Evolutionary conservation across 148 eudicot species (phyloP), one percentile per base, ranked within the genome.

Genomic region (Dysphania ambrosioides): DNA sequence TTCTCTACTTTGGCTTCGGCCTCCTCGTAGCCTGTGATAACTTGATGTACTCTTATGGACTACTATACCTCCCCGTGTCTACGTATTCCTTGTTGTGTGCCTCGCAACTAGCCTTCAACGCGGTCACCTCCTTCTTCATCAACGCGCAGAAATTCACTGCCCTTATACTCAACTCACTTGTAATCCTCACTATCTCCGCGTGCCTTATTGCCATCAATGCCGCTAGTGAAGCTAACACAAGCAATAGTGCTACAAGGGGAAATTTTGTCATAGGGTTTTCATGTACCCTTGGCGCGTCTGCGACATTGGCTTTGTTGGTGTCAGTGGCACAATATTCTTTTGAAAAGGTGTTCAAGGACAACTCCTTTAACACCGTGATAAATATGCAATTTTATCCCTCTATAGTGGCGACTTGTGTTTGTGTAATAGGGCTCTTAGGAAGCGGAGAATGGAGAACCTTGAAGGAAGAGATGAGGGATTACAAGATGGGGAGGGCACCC

Each of bases 31-130:
- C 84, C 0, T 85, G 82, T 0, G 82, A 79, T 36, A 76, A 83
- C 70, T 11, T 85, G 60, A 77, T 87, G 81, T 85, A 81, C 78
- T 75, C 88, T 6, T 77, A 79, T 44, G 86, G 88, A 31, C 77
- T 83, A 18, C 66, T 83, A 1, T 87, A 85, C 71, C 75, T 87
- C 35, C 88, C 88, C 0, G 87, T 87, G 62, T 87, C 90, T 10
- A 87, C 90, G 2, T 85, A 83, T 69, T 82, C 87, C 18, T 83
- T 87, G 73, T 66, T 85, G 10, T 80, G 86, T 41, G 85, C 88
- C 15, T 74, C 86, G 6, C 90, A 87, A 42, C 66, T 87, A 10
- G 90, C 80, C 68, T 87, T 87, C 82, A 87, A 85, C 24, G 90
- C 84, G 7, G 49, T 83, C 42, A 79, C 83, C 47, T 75, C 88